These are phyloP conservation scores for Scheffersomyces ergatensis DNA, from an alignment of 805 yeast genomes.

Conservation along the genomic window DNA sequence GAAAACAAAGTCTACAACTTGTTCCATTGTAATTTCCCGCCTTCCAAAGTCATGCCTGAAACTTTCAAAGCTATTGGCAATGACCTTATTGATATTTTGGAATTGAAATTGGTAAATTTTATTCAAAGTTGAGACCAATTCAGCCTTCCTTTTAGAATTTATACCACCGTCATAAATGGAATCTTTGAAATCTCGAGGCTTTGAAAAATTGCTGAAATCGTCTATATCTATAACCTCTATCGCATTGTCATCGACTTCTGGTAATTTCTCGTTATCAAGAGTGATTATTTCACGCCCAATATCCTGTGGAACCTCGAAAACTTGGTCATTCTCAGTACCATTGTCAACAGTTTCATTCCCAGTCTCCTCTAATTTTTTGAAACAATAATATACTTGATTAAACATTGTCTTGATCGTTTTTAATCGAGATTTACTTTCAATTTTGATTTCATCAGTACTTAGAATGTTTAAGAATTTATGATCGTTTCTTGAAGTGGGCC, in stretches of 20 bases:
- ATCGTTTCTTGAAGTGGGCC: too few relatives aligned
- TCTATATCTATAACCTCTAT: too few relatives aligned
- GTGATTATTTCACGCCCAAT: neutral
- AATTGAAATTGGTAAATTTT: constrained; percentile 10
- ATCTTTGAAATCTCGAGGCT: neutral
- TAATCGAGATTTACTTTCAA: neutral
- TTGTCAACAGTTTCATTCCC: neutral
- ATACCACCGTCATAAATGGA: constrained; percentile 12
- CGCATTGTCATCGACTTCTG: neutral
- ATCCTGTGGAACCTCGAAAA: neutral
- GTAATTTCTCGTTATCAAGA: neutral
- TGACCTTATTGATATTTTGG: constrained; percentile 8
- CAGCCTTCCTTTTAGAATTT: constrained; percentile 7
- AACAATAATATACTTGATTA: neutral
- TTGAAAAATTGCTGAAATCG: too few relatives aligned
- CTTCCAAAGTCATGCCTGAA: neutral
- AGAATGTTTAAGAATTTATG: neutral
- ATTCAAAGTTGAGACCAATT: constrained; percentile 5
- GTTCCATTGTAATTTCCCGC: too few relatives aligned
- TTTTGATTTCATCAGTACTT: neutral
- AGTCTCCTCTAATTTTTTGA: neutral
- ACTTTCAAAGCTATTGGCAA: constrained; percentile 4
- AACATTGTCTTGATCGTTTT: neutral
- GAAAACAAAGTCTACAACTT: neutral
- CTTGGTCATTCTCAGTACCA: neutral